phyloP scores from a whole-genome alignment of 768 basidiomycete species.

The Mycena pura region DNA sequence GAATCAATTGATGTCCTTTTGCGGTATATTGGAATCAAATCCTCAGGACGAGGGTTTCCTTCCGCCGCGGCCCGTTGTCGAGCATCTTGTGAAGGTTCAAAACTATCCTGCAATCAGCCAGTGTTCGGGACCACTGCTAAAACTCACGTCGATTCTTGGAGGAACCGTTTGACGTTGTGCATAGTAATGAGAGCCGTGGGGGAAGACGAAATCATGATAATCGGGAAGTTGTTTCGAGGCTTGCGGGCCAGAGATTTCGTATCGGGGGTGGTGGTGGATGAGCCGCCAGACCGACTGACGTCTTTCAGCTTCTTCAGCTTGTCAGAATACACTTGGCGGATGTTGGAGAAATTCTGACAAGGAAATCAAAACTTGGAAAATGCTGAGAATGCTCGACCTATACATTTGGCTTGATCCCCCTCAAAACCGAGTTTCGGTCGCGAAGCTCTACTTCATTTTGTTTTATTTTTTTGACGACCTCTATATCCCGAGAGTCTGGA shows the following conservation, averaged over 20 bases:
- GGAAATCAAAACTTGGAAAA: not conserved
- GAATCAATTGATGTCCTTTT: slow-evolving; percentile 76
- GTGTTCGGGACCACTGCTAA: not conserved
- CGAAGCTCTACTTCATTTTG: slow-evolving; percentile 78
- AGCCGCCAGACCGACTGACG: slow-evolving; percentile 56
- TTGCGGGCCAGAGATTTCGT: slow-evolving; percentile 71
- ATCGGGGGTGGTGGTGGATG: slow-evolving; percentile 52
- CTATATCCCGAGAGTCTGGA: slow-evolving; percentile 77
- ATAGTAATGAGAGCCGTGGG: slow-evolving; percentile 96
- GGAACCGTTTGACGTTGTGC: slow-evolving; percentile 94
- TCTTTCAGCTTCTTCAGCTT: slow-evolving; percentile 83
- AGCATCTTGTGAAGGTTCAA: slow-evolving; percentile 79
- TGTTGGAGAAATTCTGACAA: slow-evolving; percentile 79
- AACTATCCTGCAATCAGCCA: slow-evolving; percentile 45
- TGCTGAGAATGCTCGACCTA: slow-evolving; percentile 33
- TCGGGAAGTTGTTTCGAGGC: slow-evolving; percentile 85
- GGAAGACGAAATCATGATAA: slow-evolving; percentile 96
- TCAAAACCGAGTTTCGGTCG: slow-evolving; percentile 83
- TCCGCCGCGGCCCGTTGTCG: slow-evolving; percentile 70
- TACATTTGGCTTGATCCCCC: slow-evolving; percentile 86
- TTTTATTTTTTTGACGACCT: slow-evolving; percentile 86
- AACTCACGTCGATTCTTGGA: slow-evolving; percentile 85
- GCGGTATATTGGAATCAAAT: slow-evolving; percentile 88
- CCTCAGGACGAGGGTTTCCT: slow-evolving; percentile 78
- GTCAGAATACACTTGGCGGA: slow-evolving; percentile 70